Evolutionary conservation across 2,329 filamentous ascomycete species (phyloP).

Genomic region (Ceratocystis harringtonii): DNA sequence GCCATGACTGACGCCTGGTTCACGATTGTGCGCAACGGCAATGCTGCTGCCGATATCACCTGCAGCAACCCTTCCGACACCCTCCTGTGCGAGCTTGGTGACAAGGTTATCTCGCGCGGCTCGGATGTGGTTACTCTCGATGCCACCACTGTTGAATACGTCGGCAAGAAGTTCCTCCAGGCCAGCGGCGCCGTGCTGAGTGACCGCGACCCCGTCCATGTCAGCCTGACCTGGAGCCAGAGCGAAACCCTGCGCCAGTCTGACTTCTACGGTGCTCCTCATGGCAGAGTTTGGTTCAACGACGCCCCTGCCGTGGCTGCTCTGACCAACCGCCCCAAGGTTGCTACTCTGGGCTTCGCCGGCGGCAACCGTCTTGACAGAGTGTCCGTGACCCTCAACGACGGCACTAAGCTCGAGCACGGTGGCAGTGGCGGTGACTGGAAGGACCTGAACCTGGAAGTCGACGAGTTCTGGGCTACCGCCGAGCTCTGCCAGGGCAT

Average conservation of each 20-base stretch:
- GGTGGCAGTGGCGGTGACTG: conserved; percentile 39
- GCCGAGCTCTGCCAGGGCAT: conserved; percentile 37
- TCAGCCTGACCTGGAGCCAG: conserved; percentile 34
- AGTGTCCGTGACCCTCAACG: conserved; percentile 32
- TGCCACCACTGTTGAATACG: conserved; percentile 40
- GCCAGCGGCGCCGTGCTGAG: conserved; percentile 40
- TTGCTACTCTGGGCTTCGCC: conserved; percentile 30
- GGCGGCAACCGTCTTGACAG: conserved; percentile 37
- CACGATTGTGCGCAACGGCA: conserved; percentile 34
- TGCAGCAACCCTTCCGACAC: conserved; percentile 44
- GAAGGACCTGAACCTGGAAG: conserved; percentile 29
- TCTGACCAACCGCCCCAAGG: conserved; percentile 23
- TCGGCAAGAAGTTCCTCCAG: conserved; percentile 41
- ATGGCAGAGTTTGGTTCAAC: conserved; percentile 38
- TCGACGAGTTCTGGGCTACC: conserved; percentile 34
- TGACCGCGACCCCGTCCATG: conserved; percentile 49
- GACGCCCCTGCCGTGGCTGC: conserved; percentile 32
- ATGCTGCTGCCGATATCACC: conserved; percentile 30
- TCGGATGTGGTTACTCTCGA: conserved; percentile 31
- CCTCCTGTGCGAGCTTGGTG: conserved; percentile 47
- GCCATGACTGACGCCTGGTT: conserved; percentile 46
- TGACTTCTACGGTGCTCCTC: conserved; percentile 32
- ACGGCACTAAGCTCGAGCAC: conserved; percentile 35
- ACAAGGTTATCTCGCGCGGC: conserved; percentile 49
- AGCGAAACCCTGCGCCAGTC: conserved; percentile 30